Evolutionary conservation across 129 eudicot genomes (phyloP).

Genomic region (Mikania micrantha): DNA sequence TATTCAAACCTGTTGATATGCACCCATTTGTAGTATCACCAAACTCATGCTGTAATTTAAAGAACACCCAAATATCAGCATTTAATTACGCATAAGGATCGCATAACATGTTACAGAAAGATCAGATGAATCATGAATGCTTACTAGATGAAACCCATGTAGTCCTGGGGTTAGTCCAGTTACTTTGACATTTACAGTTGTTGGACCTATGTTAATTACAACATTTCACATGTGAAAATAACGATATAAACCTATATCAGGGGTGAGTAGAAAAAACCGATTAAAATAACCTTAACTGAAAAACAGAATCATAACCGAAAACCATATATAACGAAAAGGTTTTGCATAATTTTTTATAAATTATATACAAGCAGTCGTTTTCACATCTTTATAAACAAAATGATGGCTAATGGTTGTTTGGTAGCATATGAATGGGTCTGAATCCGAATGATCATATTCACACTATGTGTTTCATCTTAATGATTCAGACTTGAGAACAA

Average conservation of each 20-base stretch:
- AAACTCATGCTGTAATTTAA: conserved; percentile 62
- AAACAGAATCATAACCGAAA: too few species aligned
- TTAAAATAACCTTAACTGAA: too few species aligned
- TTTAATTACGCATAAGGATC: not conserved
- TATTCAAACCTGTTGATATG: conserved; percentile 79
- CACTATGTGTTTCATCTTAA: too few species aligned
- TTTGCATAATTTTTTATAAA: too few species aligned
- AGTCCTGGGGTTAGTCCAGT: conserved; percentile 81
- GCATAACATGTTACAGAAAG: not conserved
- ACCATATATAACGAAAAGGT: too few species aligned
- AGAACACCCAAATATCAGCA: not conserved
- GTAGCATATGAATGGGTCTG: too few species aligned
- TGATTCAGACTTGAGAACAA: too few species aligned
- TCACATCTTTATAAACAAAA: too few species aligned
- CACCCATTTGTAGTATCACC: conserved; percentile 99
- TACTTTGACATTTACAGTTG: conserved; percentile 76
- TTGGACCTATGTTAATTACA: conserved; percentile 55
- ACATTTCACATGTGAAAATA: not conserved
- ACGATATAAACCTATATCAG: not conserved
- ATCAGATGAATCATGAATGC: conserved; percentile 1
- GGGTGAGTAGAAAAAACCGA: too few species aligned
- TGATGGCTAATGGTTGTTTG: too few species aligned
- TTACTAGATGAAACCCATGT: conserved; percentile 88
- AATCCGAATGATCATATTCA: too few species aligned
- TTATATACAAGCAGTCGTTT: too few species aligned